Percentiles rank a stretch among this genome's conserved stretches.
phyloP scores from a whole-genome alignment of 2,329 filamentous ascomycete species.

The Trichoderma aggressivum region DNA sequence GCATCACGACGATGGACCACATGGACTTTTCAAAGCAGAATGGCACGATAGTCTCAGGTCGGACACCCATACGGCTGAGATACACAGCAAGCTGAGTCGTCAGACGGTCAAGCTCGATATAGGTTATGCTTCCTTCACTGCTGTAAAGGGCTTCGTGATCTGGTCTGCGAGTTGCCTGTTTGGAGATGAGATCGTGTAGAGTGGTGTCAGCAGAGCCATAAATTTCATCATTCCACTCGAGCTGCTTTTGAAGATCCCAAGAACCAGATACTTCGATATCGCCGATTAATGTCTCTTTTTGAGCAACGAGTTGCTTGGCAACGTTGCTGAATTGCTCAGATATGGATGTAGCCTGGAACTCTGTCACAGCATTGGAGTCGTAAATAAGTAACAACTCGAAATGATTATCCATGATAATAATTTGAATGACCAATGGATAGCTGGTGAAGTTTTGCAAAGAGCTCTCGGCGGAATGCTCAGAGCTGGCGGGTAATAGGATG shows the following conservation, averaged over 20 bases:
- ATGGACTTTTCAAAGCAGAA: conserved; percentile 23
- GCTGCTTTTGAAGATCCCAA: conserved; percentile 11
- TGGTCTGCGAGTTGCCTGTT: background rate
- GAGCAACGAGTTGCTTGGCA: background rate
- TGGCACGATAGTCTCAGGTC: conserved; percentile 23
- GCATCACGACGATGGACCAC: conserved; percentile 24
- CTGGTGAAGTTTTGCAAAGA: conserved; percentile 14
- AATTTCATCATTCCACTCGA: conserved; percentile 9
- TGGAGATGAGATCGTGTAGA: conserved; percentile 3
- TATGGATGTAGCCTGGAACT: background rate
- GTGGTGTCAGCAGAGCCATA: background rate
- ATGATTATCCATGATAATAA: background rate
- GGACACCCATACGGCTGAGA: conserved; percentile 24
- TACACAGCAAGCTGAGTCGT: conserved; percentile 2
- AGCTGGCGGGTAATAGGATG: background rate
- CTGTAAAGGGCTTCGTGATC: conserved; percentile 16
- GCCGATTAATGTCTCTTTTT: background rate
- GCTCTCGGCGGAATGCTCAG: background rate
- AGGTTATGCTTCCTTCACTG: conserved; percentile 3
- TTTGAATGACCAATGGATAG: conserved; percentile 14
- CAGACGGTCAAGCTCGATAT: conserved; percentile 2
- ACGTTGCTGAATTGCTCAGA: conserved; percentile 13
- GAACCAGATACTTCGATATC: background rate
- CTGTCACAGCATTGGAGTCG: conserved; percentile 6
- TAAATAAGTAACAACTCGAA: conserved; percentile 1